Evolutionary conservation across 2,329 filamentous ascomycete species (phyloP).

Genomic region (Berkeleyomyces rouxiae): DNA sequence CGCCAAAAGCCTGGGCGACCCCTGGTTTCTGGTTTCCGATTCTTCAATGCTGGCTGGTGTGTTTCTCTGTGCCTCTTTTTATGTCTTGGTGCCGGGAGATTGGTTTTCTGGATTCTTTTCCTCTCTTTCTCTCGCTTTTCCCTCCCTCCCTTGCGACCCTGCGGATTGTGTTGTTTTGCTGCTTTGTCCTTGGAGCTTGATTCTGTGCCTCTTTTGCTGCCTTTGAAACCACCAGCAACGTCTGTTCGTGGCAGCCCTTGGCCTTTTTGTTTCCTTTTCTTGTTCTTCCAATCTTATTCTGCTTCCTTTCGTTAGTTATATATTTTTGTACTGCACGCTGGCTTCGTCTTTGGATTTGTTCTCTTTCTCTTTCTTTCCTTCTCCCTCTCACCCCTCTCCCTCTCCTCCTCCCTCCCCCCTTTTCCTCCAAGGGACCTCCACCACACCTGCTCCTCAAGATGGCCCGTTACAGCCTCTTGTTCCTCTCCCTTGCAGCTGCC

Average conservation of each 20-base stretch:
- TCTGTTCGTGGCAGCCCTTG: not conserved
- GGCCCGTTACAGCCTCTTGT: constrained; percentile 5
- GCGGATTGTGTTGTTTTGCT: not conserved
- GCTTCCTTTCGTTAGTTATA: not conserved
- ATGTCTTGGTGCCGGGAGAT: not conserved
- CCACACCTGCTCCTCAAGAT: not conserved
- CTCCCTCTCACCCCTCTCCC: not conserved
- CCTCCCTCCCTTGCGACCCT: not conserved
- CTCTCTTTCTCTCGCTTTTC: not conserved
- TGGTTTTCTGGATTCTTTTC: not conserved
- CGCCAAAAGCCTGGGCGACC: not conserved
- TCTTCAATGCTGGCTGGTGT: not conserved
- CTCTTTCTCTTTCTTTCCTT: not conserved
- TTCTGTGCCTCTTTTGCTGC: not conserved
- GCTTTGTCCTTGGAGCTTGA: not conserved
- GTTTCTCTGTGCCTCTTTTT: not conserved
- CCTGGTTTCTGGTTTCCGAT: not conserved
- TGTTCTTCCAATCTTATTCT: not conserved
- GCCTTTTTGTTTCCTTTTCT: not conserved
- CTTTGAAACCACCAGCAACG: not conserved
- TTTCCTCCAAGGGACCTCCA: not conserved
- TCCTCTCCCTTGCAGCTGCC: constrained; percentile 3
- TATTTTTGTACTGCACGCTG: not conserved
- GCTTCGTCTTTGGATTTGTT: not conserved
- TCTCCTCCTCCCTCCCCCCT: not conserved